Percentiles rank a stretch among this genome's conserved stretches.
phyloP scores from a whole-genome alignment of 2,329 filamentous ascomycete genomes.

The Xylaria sp. region DNA sequence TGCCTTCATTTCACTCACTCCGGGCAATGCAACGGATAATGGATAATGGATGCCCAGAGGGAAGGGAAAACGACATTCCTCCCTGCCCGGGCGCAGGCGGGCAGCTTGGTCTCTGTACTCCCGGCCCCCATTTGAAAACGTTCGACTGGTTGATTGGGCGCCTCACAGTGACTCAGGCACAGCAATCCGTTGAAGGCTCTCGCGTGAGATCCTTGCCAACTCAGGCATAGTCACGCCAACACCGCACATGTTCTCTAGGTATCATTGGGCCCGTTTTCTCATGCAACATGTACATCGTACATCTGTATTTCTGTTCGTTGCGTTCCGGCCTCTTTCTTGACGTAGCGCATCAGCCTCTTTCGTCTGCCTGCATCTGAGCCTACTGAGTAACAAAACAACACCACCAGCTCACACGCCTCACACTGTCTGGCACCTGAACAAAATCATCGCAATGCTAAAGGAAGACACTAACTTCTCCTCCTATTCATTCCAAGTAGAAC shows the following conservation, averaged over 20 bases:
- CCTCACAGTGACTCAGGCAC: conserved; percentile 49
- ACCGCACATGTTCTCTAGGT: conserved; percentile 16
- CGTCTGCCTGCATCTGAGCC: conserved; percentile 42
- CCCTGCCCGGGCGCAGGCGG: conserved; percentile 32
- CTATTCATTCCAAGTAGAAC: conserved; percentile 36
- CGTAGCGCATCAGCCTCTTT: conserved; percentile 46
- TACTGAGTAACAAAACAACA: conserved; percentile 36
- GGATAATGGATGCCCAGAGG: conserved; percentile 23
- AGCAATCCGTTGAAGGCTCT: conserved; percentile 43
- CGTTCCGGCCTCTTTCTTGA: conserved; percentile 42
- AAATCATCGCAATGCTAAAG: conserved; percentile 42
- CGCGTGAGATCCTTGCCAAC: conserved; percentile 42
- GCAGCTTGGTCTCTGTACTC: conserved; percentile 37
- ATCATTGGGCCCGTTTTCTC: conserved; percentile 30
- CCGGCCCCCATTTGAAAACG: conserved; percentile 43
- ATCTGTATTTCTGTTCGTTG: conserved; percentile 37
- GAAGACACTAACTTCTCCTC: conserved; percentile 38
- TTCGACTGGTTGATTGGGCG: conserved; percentile 46
- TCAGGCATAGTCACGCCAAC: conserved; percentile 34
- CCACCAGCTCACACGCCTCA: conserved; percentile 43
- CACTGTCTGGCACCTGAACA: conserved; percentile 42
- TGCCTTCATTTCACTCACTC: conserved; percentile 25
- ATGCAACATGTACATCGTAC: conserved; percentile 33
- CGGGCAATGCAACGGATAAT: neutral
- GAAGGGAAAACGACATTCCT: neutral